Conservation (phyloP, 1,284 basidiomycete species). For the Trametes hirsuta region DNA sequence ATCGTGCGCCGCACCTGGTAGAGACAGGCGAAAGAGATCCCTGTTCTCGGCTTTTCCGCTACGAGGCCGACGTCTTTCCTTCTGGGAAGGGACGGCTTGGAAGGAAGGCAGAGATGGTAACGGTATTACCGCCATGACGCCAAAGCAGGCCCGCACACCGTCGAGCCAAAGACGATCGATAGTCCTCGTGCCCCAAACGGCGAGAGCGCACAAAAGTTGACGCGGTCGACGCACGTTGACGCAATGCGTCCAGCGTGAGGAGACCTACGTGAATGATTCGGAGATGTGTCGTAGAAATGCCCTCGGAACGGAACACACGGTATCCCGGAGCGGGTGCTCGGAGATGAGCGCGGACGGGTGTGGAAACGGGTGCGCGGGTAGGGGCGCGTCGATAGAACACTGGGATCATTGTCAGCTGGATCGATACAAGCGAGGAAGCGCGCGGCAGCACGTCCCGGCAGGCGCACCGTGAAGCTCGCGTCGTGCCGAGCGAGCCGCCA, state of each 20-base stretch:
- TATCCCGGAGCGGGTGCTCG: slow-evolving; percentile 19
- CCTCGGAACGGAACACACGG: slow-evolving; percentile 23
- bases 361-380: background rate
- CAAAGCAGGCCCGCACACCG: slow-evolving; percentile 11
- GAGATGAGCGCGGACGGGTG: slow-evolving; percentile 2
- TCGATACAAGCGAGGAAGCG: background rate
- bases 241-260: slow-evolving; percentile 18
- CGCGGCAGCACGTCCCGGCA: background rate
- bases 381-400: background rate
- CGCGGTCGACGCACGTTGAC: slow-evolving; percentile 3
- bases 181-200: slow-evolving; percentile 3
- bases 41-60: background rate
- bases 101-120: background rate
- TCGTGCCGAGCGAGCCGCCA: slow-evolving; percentile 5
- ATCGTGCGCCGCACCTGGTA: background rate
- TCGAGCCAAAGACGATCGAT: slow-evolving; percentile 9
- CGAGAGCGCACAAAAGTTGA: background rate
- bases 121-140: slow-evolving; percentile 9
- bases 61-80: slow-evolving; percentile 8
- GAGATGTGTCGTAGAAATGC: slow-evolving; percentile 3
- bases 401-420: background rate
- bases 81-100: background rate
- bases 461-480: background rate
- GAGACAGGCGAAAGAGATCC: background rate
- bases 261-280: background rate